Evolutionary conservation across 2,329 filamentous ascomycete genomes (phyloP).

Genomic region (Cercospora brassicicola): DNA sequence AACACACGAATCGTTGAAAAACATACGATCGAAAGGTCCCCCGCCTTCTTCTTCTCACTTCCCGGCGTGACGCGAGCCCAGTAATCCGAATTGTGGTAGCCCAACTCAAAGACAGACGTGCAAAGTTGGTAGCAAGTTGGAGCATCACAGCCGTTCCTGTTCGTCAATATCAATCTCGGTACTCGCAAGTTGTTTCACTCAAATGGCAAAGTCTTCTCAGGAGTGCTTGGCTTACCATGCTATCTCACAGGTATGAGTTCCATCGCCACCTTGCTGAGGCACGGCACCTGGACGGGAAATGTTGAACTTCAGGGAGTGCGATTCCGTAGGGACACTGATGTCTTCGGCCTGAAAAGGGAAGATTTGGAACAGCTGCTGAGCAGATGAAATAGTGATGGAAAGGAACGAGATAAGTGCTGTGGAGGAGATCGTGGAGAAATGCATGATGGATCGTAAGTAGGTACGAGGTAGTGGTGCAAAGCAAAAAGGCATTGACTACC

Average conservation of each 20-base stretch:
- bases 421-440: not conserved
- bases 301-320: not conserved
- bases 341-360: not conserved
- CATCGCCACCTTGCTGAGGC: conserved; percentile 5
- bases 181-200: not conserved
- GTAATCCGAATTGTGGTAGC: conserved; percentile 1
- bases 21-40: conserved; percentile 1
- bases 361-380: not conserved
- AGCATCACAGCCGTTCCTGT: conserved; percentile 1
- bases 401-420: not conserved
- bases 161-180: not conserved
- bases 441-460: not conserved
- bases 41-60: not conserved
- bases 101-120: not conserved
- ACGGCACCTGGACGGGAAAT: conserved; percentile 1
- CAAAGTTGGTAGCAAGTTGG: conserved; percentile 3
- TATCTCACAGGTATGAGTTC: not conserved
- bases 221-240: not conserved
- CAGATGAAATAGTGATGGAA: not conserved
- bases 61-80: conserved; percentile 4
- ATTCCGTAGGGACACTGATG: not conserved
- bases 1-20: not conserved
- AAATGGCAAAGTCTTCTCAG: not conserved
- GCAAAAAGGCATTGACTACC: not conserved
- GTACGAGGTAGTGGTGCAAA: not conserved